Conservation (phyloP, 495 filamentous ascomycete genomes). For the Tuber aestivum region DNA sequence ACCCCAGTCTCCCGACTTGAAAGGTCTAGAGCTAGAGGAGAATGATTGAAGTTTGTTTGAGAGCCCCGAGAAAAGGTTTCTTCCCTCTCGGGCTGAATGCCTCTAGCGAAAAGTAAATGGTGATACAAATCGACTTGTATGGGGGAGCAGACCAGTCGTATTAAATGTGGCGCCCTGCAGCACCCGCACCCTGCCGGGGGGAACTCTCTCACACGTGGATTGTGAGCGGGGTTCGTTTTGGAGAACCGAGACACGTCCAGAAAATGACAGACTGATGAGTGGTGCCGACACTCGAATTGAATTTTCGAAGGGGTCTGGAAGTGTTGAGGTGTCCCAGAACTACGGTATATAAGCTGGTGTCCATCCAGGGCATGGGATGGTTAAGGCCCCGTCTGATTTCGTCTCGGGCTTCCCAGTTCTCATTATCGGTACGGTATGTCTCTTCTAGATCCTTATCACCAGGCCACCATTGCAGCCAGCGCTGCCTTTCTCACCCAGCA, state of each 20-base stretch:
- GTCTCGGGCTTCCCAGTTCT: background rate
- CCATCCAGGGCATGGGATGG: background rate
- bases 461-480: background rate
- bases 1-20: too few relatives aligned
- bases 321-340: background rate
- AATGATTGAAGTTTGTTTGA: background rate
- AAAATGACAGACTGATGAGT: background rate
- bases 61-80: background rate
- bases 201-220: background rate
- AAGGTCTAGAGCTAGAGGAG: too few relatives aligned
- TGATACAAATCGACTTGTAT: background rate
- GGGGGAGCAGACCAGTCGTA: background rate
- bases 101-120: background rate
- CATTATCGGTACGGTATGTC: background rate
- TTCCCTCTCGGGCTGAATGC: background rate
- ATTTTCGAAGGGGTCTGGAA: background rate
- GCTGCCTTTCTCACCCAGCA: constrained; percentile 4
- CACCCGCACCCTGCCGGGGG: background rate
- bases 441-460: background rate
- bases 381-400: background rate
- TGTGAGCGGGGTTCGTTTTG: background rate
- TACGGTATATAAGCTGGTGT: background rate
- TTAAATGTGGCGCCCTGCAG: background rate
- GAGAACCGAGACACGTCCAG: background rate
- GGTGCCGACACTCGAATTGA: background rate